Percentiles rank a stretch among this genome's conserved stretches.
These are phyloP conservation scores for Pythium dissimile DNA, from an alignment of 352 stramenopile species.

Conservation along the genomic window DNA sequence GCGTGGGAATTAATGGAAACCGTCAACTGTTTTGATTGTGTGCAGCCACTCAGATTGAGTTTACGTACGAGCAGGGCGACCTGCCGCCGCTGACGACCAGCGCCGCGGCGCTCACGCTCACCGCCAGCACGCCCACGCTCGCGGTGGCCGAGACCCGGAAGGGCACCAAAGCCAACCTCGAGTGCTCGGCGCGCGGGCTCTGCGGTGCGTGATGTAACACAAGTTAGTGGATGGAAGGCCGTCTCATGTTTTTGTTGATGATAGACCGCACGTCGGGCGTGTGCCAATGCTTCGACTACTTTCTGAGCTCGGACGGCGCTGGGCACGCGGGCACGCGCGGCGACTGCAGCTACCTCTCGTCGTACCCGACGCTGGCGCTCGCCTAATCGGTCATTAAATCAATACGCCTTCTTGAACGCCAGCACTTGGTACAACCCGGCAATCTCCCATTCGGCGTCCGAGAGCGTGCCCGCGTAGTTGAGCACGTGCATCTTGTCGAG, in stretches of 20 bases:
- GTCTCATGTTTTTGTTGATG: not conserved
- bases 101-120: slow-evolving; percentile 40
- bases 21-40: too few relatives aligned
- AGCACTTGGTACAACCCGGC: slow-evolving; percentile 83
- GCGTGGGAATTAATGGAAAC: too few relatives aligned
- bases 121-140: slow-evolving; percentile 1
- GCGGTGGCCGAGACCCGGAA: slow-evolving; percentile 33
- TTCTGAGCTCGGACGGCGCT: slow-evolving; percentile 67
- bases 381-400: too few relatives aligned
- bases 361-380: slow-evolving; percentile 47
- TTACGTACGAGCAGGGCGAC: slow-evolving; percentile 66
- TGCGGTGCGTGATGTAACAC: slow-evolving; percentile 46
- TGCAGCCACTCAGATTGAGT: slow-evolving; percentile 56
- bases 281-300: slow-evolving; percentile 75
- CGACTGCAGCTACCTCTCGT: slow-evolving; percentile 89
- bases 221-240: not conserved
- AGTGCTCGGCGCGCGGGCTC: slow-evolving; percentile 63
- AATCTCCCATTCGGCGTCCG: slow-evolving; percentile 85
- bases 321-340: slow-evolving; percentile 76
- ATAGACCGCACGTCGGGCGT: slow-evolving; percentile 57
- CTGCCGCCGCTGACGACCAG: slow-evolving; percentile 40
- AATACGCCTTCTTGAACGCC: slow-evolving; percentile 82
- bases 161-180: slow-evolving; percentile 78
- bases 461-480: slow-evolving; percentile 81
- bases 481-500: slow-evolving; percentile 87